Base-by-base conservation (phyloP, 176 grass and related monocot genomes). In the Chloris gayana region DNA sequence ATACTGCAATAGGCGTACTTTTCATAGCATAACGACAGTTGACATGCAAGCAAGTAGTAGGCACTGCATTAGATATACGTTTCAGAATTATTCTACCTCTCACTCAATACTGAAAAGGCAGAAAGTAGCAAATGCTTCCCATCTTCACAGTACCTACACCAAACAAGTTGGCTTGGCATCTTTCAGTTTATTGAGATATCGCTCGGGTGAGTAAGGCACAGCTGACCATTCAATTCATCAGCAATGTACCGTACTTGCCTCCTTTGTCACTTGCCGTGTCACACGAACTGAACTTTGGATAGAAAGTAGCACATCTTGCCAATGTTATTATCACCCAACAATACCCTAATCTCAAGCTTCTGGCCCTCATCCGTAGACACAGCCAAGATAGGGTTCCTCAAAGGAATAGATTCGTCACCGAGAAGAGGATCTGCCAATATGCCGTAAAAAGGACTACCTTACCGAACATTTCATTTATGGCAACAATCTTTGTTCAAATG, bases 331-430 rank as follows among this genome's bases (percentile, higher is more conserved):
- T 67, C 32, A 67, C 64, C 33, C 32, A 67, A 9, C 9, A 37
- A 67, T 21, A 67, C 64, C 17, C 18, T 67, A 37, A 67, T 67
- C 32, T 67, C 32, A 67, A 67, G 32, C 64, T 67, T 67, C 64
- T 67, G 64, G 10, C 32, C 17, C 32, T 67, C 33, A 37, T 67
- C 3, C 64, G 37, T 67, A 4, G 64, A 67, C 64, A 67, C 33
- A 22, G 64, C 33, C 64, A 67, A 38, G 9, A 67, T 18, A 67
- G n/a, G n/a, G n/a, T 67, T 67, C 64, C 18, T 67, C 32, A 67
- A 67, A 37, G 31, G 64, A 67, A 67, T 4, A 67, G 33, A 67
- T 67, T 67, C 64, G 18, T 67, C 18, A 21, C 10, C 33, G 21
- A n/a, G 64, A 67, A 67, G 18, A 9, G 64, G 14, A 37, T 12